phyloP scores from a whole-genome alignment of 768 basidiomycete species.

The Phallus indusiatus region DNA sequence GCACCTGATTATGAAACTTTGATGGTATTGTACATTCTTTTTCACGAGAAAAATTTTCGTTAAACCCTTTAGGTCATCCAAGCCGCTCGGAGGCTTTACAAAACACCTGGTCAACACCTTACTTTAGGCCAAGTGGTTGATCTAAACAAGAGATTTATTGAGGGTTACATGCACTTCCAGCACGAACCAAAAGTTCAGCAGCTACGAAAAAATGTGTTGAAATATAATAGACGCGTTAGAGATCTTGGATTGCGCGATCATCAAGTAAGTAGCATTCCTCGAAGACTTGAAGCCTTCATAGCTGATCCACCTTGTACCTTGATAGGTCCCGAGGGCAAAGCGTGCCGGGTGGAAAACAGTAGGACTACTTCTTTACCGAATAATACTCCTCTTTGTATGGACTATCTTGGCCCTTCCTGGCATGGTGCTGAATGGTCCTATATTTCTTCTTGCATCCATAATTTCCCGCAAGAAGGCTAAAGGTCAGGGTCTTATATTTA shows the following conservation, averaged over 20 bases:
- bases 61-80: constrained; percentile 66
- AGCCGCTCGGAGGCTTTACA: constrained; percentile 88
- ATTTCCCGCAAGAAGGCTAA: constrained; percentile 86
- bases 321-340: constrained; percentile 77
- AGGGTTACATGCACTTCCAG: constrained; percentile 88
- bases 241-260: constrained; percentile 92
- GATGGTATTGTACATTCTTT: constrained; percentile 56
- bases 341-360: constrained; percentile 82
- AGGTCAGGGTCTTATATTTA: constrained; percentile 35
- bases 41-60: neutral
- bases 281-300: constrained; percentile 2
- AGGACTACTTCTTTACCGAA: constrained; percentile 73
- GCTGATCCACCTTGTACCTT: neutral
- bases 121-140: constrained; percentile 95
- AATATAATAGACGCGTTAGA: constrained; percentile 80
- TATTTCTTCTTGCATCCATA: constrained; percentile 83
- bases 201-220: constrained; percentile 68
- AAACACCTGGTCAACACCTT: constrained; percentile 87
- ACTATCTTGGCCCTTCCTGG: constrained; percentile 80
- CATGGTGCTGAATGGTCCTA: constrained; percentile 83
- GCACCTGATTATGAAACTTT: constrained; percentile 97
- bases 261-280: constrained; percentile 44
- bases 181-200: constrained; percentile 84
- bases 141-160: constrained; percentile 83
- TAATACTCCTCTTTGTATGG: constrained; percentile 73